phyloP scores from a whole-genome alignment of 805 yeast species.

The Nakazawaea wickerhamii region DNA sequence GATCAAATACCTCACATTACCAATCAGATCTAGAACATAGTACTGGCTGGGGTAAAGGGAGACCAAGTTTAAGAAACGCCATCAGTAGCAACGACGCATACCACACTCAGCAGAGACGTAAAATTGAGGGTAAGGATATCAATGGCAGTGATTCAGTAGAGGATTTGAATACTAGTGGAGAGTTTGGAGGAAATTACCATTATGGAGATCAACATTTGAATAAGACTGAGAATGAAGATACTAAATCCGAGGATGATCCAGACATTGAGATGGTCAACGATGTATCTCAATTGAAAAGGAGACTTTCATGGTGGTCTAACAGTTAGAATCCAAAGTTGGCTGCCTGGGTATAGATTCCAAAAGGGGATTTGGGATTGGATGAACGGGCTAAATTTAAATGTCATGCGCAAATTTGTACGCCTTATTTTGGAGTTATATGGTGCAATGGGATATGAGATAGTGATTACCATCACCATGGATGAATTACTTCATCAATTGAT shows the following conservation, averaged over 20 bases:
- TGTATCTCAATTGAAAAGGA: conserved; percentile 8
- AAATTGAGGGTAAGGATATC: not conserved
- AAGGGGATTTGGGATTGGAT: too few relatives aligned
- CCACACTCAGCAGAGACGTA: conserved; percentile 5
- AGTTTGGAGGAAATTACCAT: too few relatives aligned
- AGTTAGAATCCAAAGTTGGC: not conserved
- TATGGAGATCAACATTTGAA: not conserved
- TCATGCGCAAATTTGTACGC: too few relatives aligned
- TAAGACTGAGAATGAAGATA: not conserved
- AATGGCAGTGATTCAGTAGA: not conserved
- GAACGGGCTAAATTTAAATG: too few relatives aligned
- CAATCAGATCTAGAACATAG: not conserved
- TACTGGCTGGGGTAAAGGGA: not conserved
- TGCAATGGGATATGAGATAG: too few relatives aligned
- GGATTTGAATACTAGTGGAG: not conserved
- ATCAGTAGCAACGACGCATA: conserved; percentile 2
- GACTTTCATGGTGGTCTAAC: conserved; percentile 13
- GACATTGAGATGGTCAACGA: conserved; percentile 1
- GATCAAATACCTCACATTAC: conserved; percentile 6
- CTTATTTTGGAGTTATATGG: too few relatives aligned
- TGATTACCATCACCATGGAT: too few relatives aligned
- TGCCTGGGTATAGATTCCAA: too few relatives aligned
- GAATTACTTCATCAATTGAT: too few relatives aligned
- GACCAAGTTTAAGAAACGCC: not conserved
- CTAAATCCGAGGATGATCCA: not conserved